A percentile compares a stretch with the other conserved stretches of the same genome.
Evolutionary conservation across 2,329 filamentous ascomycete genomes (phyloP).

Genomic region (Sclerotinia borealis): DNA sequence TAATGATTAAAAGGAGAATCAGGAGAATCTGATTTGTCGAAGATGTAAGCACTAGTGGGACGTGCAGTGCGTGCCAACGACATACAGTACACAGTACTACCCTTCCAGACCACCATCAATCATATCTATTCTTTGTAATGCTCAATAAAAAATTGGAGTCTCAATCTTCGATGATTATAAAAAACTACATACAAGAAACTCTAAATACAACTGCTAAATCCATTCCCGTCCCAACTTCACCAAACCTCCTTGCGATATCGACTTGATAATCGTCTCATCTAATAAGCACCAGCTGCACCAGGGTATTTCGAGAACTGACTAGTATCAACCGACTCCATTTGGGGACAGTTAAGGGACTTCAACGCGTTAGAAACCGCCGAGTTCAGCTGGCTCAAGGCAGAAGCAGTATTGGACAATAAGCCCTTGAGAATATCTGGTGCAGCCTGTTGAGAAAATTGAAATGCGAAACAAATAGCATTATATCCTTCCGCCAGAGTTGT

Average conservation of each 20-base stretch:
- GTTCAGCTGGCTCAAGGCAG: slow-evolving; percentile 30
- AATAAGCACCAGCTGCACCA: slow-evolving; percentile 9
- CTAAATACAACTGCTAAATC: neutral
- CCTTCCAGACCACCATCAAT: too few species aligned
- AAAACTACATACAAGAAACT: neutral
- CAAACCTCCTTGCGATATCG: neutral
- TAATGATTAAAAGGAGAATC: neutral
- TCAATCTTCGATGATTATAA: neutral
- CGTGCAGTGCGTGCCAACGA: neutral
- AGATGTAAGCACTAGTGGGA: neutral
- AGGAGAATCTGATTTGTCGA: neutral
- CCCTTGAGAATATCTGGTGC: slow-evolving; percentile 39
- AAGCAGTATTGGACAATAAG: slow-evolving; percentile 31
- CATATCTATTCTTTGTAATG: neutral
- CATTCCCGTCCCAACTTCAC: neutral
- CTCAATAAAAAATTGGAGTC: neutral
- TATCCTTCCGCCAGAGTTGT: slow-evolving; percentile 40
- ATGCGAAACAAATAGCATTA: slow-evolving; percentile 41
- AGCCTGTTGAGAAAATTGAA: slow-evolving; percentile 36
- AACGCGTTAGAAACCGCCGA: neutral
- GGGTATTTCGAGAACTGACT: slow-evolving; percentile 10
- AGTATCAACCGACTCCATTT: slow-evolving; percentile 10
- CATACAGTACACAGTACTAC: too few species aligned
- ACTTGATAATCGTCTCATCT: neutral
- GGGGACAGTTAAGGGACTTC: slow-evolving; percentile 2